phyloP scores from a whole-genome alignment of 352 stramenopile genomes.

The Globisporangium okanoganense region DNA sequence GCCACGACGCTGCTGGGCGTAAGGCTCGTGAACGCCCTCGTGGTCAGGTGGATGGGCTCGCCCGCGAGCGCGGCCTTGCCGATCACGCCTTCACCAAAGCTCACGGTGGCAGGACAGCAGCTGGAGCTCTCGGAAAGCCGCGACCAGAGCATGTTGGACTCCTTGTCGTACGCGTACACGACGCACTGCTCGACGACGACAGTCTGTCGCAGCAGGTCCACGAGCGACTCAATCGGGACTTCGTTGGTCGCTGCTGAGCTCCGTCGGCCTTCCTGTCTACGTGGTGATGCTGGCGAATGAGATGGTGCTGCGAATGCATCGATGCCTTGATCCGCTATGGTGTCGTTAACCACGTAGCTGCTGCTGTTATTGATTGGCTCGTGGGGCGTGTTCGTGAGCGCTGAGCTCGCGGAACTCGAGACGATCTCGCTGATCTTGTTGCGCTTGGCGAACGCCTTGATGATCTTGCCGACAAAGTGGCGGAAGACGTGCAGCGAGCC shows the following conservation, averaged over 20 bases:
- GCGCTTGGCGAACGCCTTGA: slow-evolving; percentile 42
- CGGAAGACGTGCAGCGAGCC: slow-evolving; percentile 60
- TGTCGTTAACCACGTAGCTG: neutral
- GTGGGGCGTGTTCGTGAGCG: neutral
- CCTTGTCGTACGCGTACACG: slow-evolving; percentile 55
- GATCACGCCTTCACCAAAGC: slow-evolving; percentile 52
- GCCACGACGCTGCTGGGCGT: slow-evolving; percentile 7
- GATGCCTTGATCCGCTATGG: neutral
- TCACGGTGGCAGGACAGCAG: slow-evolving; percentile 32
- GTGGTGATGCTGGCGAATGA: neutral
- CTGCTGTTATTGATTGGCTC: neutral
- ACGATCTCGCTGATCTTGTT: slow-evolving; percentile 28
- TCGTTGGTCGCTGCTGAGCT: slow-evolving; percentile 18
- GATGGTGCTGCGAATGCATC: neutral
- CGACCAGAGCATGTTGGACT: slow-evolving; percentile 47
- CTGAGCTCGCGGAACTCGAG: slow-evolving; percentile 6
- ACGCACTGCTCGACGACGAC: slow-evolving; percentile 50
- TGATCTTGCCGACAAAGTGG: slow-evolving; percentile 51
- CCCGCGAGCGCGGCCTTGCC: slow-evolving; percentile 26
- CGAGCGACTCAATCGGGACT: slow-evolving; percentile 31
- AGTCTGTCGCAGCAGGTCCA: slow-evolving; percentile 49
- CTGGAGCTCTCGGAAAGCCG: slow-evolving; percentile 26
- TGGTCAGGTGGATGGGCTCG: slow-evolving; percentile 29
- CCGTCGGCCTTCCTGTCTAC: neutral
- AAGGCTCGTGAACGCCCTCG: slow-evolving; percentile 5